Conservation (phyloP, 2,329 filamentous ascomycete species). For the Ophiosphaerella korrae region DNA sequence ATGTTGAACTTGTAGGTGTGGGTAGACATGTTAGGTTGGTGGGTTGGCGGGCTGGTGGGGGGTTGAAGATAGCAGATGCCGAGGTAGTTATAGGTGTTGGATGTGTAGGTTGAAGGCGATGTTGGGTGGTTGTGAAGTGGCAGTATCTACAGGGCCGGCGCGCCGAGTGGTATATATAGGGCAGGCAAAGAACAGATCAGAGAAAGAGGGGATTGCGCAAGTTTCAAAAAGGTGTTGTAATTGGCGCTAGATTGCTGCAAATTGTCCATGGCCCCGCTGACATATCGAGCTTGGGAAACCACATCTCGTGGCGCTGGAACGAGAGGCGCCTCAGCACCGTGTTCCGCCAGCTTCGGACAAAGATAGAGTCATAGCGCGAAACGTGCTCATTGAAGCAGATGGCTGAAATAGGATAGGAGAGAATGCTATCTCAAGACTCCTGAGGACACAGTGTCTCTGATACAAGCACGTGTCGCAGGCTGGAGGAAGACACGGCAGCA, state of each 20-base stretch:
- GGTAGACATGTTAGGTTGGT: constrained; percentile 57
- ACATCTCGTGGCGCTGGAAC: constrained; percentile 32
- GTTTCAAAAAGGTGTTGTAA: constrained; percentile 42
- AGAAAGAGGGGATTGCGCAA: constrained; percentile 30
- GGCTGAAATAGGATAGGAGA: background rate
- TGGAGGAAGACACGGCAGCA: background rate
- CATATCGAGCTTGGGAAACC: constrained; percentile 27
- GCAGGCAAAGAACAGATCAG: constrained; percentile 7
- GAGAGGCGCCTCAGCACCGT: constrained; percentile 27
- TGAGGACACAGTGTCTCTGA: constrained; percentile 2
- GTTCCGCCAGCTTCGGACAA: constrained; percentile 20
- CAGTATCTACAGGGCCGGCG: background rate
- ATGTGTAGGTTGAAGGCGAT: constrained; percentile 6
- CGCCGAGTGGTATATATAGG: constrained; percentile 20
- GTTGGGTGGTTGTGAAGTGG: constrained; percentile 6
- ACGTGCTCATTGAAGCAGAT: constrained; percentile 37
- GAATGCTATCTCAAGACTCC: background rate
- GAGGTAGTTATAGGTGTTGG: constrained; percentile 4
- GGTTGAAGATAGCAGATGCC: constrained; percentile 1
- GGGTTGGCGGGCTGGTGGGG: background rate
- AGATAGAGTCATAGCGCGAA: constrained; percentile 30
- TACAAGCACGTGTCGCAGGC: background rate
- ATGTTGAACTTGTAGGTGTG: constrained; percentile 97
- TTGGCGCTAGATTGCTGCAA: constrained; percentile 38
- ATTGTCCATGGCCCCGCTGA: constrained; percentile 37